Base-by-base conservation (phyloP, 2,329 filamentous ascomycete genomes). In the Colletotrichum camelliae region DNA sequence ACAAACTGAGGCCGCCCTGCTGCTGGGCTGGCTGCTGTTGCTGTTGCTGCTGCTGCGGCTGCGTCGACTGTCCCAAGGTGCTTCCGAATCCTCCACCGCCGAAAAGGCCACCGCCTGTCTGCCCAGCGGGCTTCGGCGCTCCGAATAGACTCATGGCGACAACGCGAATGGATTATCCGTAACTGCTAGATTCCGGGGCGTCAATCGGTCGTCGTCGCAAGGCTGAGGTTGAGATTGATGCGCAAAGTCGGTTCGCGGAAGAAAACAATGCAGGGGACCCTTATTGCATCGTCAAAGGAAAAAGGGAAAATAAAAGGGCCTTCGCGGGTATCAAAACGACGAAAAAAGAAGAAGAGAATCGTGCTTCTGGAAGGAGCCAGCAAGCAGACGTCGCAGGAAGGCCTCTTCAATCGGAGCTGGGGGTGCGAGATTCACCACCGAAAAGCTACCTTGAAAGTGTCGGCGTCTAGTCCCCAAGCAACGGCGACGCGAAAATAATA, bases 81-180 rank as follows among this genome's bases (percentile, higher is more conserved):
- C 71, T 67, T 68, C 77, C 80, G 55, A 87, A 87, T 6, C 86
- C 71, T 27, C 82, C 79, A 55, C 82, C 80, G 7, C 74, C 71
- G 52, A 76, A 76, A 33, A 74, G 66, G 57, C 68, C 58, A 48
- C 69, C 68, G 13, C 70, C 74, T 7, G 78, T 81, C 70, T 78
- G 75, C 76, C 78, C 78, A 37, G 83, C 77, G 52, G 83, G 79
- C 80, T 85, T 85, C n/a, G 84, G 43, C 76, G 85, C 83, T 33
- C 84, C 85, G 77, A 88, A 88, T n/a, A 87, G 31, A 57, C 78
- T 77, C 78, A 77, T 74, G 15, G 78, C 71, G 84, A 84, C 84
- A 83, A 85, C 70, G 43, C 75, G 76, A 64, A 33, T 31, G 7
- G 1, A 16, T 60, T 58, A 31, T 71, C 12, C 62, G 43, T 70